These are phyloP conservation scores for Pseudogymnoascus sp. DNA, from an alignment of 2,329 filamentous ascomycete genomes.

Conservation along the genomic window DNA sequence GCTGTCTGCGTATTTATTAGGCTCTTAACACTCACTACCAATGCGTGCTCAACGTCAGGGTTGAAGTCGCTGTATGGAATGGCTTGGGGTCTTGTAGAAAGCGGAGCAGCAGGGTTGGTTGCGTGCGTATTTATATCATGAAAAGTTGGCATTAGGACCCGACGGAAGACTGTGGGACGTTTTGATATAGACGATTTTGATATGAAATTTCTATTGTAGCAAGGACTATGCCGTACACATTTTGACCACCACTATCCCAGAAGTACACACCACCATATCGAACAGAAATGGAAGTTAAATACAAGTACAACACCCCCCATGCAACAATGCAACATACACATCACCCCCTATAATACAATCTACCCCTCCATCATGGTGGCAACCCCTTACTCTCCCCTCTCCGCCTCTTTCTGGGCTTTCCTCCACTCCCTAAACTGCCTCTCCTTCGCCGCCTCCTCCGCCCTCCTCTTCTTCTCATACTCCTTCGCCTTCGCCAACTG, in stretches of 20 bases:
- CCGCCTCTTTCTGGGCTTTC: constrained; percentile 11
- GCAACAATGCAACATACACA: constrained; percentile 8
- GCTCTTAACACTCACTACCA: too few species aligned
- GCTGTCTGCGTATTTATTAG: too few species aligned
- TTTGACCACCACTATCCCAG: neutral
- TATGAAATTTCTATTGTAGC: constrained; percentile 6
- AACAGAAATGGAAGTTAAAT: constrained; percentile 4
- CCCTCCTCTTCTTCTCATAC: constrained; percentile 19
- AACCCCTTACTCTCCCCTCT: constrained; percentile 1
- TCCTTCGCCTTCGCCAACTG: constrained; percentile 13
- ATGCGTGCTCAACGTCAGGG: neutral
- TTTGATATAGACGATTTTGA: neutral
- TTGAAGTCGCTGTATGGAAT: neutral
- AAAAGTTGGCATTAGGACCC: neutral
- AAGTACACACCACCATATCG: neutral
- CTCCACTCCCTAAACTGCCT: constrained; percentile 9
- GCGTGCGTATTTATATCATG: neutral
- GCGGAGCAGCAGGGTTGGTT: neutral
- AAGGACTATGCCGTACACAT: neutral
- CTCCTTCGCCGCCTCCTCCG: constrained; percentile 14
- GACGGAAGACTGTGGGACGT: neutral
- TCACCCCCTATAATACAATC: neutral
- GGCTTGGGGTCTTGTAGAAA: neutral
- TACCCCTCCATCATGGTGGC: neutral
- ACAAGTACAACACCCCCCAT: constrained; percentile 1